Percentiles rank a stretch among this genome's conserved stretches.
Evolutionary conservation across 345 rosid genomes (phyloP).

Genomic region (Lepidium didymum): DNA sequence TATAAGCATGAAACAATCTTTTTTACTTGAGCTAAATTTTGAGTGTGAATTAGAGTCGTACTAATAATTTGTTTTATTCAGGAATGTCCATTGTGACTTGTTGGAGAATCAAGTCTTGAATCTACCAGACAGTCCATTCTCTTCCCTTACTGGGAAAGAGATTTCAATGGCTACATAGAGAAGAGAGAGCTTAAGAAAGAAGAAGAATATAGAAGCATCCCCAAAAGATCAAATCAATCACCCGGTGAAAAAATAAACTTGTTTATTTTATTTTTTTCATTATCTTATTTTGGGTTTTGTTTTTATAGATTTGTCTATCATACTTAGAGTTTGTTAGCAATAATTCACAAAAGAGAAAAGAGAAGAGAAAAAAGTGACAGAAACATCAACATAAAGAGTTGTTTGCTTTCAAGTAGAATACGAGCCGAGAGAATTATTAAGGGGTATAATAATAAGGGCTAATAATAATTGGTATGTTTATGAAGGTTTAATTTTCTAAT

Average conservation of each 20-base stretch:
- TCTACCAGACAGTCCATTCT: slow-evolving; percentile 93
- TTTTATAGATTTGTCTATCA: background rate
- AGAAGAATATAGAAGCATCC: slow-evolving; percentile 20
- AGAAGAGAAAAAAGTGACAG: background rate
- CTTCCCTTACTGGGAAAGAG: slow-evolving; percentile 46
- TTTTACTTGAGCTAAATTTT: no score
- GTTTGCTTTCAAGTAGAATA: background rate
- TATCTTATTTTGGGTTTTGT: background rate
- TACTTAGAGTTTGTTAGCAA: background rate
- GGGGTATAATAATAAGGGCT: background rate
- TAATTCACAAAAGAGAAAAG: background rate
- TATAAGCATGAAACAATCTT: no score
- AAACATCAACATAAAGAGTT: background rate
- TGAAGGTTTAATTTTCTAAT: background rate
- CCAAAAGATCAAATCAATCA: slow-evolving; percentile 14
- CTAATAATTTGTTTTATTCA: background rate
- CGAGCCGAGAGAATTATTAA: background rate
- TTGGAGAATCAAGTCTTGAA: slow-evolving; percentile 51
- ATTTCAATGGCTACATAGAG: slow-evolving; percentile 66
- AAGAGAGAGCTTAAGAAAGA: slow-evolving; percentile 22
- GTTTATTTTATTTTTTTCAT: background rate
- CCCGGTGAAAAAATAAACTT: background rate
- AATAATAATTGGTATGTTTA: background rate
- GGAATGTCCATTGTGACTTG: slow-evolving; percentile 16
- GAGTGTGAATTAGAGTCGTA: no score